Evolutionary conservation across 108 stramenopile genomes (phyloP), one percentile per base, ranked within the genome.

Genomic region (Chaetoceros muelleri): DNA sequence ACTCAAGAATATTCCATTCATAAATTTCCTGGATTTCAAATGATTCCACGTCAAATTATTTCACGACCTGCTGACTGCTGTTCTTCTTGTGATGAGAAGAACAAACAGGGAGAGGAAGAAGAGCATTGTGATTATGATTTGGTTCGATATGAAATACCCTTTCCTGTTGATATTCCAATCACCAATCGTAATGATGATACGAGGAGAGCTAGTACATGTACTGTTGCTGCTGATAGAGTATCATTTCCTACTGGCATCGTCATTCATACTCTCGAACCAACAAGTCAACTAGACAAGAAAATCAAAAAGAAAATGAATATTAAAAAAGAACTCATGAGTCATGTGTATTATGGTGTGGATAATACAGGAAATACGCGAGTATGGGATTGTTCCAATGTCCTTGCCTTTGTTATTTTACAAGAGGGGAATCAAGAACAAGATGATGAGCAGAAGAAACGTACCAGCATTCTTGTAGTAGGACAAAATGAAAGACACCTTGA

Each of bases 281-380:
- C 13, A 10, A 10, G 5, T 5, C 5, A 40, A 40, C 8, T 40
- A 40, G 34, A 40, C 8, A 5, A 13, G 13, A 40, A 40, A 40
- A 40, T 40, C 34, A 13, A 10, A 5, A 40, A 40, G 13, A 5
- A 5, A 10, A 13, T 10, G 5, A 40, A 10, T 10, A n/a, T n/a
- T n/a, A n/a, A n/a, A n/a, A 40, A 58, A 19, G 64, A 67, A 52
- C 59, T 76, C 8, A 57, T 66, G 10, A 66, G 72, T 46, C 84
- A 86, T 61, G 58, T 49, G 31, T 28, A 74, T 45, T 53, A 64
- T 49, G 82, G 78, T 8, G 80, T 86, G 2, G 89, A 90, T 56
- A 86, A 90, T 63, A 86, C 84, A 0, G 84, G 83, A 19, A 84
- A 90, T 47, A 68, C 81, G 19, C 62, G 88, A 51, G 82, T 90